A percentile compares a stretch with the other conserved stretches of the same genome.
These are phyloP conservation scores for Pelargonium fulgidum DNA, from an alignment of 441 rosid genomes.

Conservation along the genomic window DNA sequence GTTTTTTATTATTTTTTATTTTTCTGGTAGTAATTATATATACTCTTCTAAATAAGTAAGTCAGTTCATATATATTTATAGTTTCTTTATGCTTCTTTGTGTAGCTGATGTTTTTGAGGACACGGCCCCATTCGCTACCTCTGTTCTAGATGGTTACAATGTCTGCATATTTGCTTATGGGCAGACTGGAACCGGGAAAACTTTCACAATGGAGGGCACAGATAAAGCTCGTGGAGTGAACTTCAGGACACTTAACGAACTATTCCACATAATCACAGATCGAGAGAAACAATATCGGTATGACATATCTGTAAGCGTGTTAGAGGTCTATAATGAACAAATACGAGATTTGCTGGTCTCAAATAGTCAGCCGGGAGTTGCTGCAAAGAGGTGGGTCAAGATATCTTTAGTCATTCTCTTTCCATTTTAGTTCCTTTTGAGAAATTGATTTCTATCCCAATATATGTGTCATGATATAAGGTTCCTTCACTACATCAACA, in stretches of 20 bases:
- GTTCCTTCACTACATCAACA: background rate
- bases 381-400: slow-evolving; percentile 52
- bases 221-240: slow-evolving; percentile 85
- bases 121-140: slow-evolving; percentile 77
- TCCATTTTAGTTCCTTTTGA: background rate
- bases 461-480: background rate
- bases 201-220: slow-evolving; percentile 93
- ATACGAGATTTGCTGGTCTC: slow-evolving; percentile 69
- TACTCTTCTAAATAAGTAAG: background rate
- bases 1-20: background rate
- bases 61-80: background rate
- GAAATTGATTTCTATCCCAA: background rate
- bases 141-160: slow-evolving; percentile 92
- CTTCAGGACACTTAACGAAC: slow-evolving; percentile 67
- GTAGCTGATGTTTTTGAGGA: slow-evolving; percentile 81
- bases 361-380: slow-evolving; percentile 49
- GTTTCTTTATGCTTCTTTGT: slow-evolving; percentile 17
- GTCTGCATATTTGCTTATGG: slow-evolving; percentile 94
- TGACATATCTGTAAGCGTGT: slow-evolving; percentile 77
- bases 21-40: background rate
- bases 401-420: background rate
- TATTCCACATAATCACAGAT: slow-evolving; percentile 57
- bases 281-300: slow-evolving; percentile 52
- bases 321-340: slow-evolving; percentile 96
- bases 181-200: slow-evolving; percentile 95